Evolutionary conservation across 1,284 basidiomycete species (phyloP).

Genomic region (Kalmanozyma brasiliensis): DNA sequence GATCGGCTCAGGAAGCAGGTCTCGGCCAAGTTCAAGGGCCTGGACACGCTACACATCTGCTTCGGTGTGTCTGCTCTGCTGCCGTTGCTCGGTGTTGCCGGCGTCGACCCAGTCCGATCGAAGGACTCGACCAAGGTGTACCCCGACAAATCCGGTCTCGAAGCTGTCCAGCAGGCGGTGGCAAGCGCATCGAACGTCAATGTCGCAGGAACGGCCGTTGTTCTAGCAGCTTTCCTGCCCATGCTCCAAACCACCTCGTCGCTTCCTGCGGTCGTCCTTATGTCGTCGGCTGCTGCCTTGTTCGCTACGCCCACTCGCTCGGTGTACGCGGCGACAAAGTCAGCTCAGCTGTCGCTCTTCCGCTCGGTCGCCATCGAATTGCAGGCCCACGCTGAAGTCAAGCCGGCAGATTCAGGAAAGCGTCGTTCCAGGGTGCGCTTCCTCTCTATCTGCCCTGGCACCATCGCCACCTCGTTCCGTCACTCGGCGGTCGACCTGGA

Average conservation of each 20-base stretch:
- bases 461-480: slow-evolving; percentile 62
- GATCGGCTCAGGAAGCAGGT: slow-evolving; percentile 74
- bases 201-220: slow-evolving; percentile 70
- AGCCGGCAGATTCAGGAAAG: neutral
- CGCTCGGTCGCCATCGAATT: slow-evolving; percentile 80
- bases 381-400: slow-evolving; percentile 64
- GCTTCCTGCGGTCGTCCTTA: slow-evolving; percentile 79
- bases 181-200: slow-evolving; percentile 69
- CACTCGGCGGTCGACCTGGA: slow-evolving; percentile 56
- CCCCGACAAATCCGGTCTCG: slow-evolving; percentile 68
- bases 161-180: slow-evolving; percentile 68
- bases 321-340: slow-evolving; percentile 85
- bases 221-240: slow-evolving; percentile 74
- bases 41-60: slow-evolving; percentile 85
- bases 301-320: slow-evolving; percentile 86
- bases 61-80: slow-evolving; percentile 86
- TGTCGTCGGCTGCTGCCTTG: slow-evolving; percentile 82
- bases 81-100: slow-evolving; percentile 80
- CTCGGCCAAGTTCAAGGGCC: slow-evolving; percentile 75
- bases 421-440: slow-evolving; percentile 52
- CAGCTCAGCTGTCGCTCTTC: slow-evolving; percentile 81
- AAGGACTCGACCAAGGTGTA: slow-evolving; percentile 72
- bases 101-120: slow-evolving; percentile 71
- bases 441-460: slow-evolving; percentile 61
- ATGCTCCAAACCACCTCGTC: slow-evolving; percentile 77